phyloP scores from a whole-genome alignment of 2,329 filamentous ascomycete species.

The Penicillium sp. region DNA sequence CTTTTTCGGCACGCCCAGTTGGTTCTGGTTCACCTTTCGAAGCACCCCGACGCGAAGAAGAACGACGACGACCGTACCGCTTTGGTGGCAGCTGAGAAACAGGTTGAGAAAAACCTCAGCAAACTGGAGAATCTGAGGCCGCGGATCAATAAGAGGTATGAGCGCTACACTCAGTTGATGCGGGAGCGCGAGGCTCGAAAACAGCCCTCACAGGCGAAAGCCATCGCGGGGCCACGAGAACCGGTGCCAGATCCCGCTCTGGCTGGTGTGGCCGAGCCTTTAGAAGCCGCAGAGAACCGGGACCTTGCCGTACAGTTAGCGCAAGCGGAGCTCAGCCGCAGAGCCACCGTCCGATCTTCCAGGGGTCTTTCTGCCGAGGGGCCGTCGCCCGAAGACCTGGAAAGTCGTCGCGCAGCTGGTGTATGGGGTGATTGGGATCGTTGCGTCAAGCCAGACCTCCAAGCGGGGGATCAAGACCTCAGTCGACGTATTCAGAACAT shows the following conservation, averaged over 20 bases:
- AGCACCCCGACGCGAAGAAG: slow-evolving; percentile 68
- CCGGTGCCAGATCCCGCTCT: slow-evolving; percentile 56
- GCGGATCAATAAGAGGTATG: slow-evolving; percentile 66
- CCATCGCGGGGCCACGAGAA: slow-evolving; percentile 16
- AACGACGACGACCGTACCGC: slow-evolving; percentile 56
- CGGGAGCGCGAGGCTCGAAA: slow-evolving; percentile 45
- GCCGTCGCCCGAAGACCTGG: slow-evolving; percentile 54
- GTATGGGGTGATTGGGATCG: slow-evolving; percentile 54
- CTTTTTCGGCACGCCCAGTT: slow-evolving; percentile 85
- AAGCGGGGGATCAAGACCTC: slow-evolving; percentile 44
- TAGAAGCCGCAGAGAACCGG: slow-evolving; percentile 67
- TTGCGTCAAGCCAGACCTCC: slow-evolving; percentile 36
- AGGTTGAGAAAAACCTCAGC: slow-evolving; percentile 61
- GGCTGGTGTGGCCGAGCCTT: slow-evolving; percentile 54
- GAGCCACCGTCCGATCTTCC: slow-evolving; percentile 60
- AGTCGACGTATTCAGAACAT: slow-evolving; percentile 53
- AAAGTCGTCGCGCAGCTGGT: slow-evolving; percentile 52
- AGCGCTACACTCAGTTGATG: slow-evolving; percentile 60
- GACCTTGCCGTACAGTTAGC: slow-evolving; percentile 75
- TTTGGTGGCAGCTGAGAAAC: slow-evolving; percentile 56
- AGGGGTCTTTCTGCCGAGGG: slow-evolving; percentile 44
- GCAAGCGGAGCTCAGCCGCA: slow-evolving; percentile 64
- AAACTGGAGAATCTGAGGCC: slow-evolving; percentile 77
- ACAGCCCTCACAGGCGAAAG: slow-evolving; percentile 21
- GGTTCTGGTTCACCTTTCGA: slow-evolving; percentile 69